Evolutionary conservation across 805 yeast genomes (phyloP).

Genomic region (Lachancea quebecensis): DNA sequence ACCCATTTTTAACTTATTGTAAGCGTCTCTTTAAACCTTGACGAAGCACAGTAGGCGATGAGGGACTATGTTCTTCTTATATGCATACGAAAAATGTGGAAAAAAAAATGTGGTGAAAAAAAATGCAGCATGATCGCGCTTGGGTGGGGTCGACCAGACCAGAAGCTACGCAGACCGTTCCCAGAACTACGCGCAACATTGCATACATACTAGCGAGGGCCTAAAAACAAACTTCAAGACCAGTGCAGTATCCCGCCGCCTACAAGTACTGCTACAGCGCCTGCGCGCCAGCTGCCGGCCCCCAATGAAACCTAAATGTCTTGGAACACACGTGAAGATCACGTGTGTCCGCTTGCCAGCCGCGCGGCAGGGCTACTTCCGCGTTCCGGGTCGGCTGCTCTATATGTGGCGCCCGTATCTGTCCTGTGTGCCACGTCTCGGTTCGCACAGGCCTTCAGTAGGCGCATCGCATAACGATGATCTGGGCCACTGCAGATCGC

Average conservation of each 20-base stretch:
- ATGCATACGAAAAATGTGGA: too few relatives aligned
- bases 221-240: not conserved
- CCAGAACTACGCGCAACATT: not conserved
- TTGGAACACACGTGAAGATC: too few relatives aligned
- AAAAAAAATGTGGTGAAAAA: not conserved
- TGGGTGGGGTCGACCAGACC: constrained; percentile 3
- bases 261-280: too few relatives aligned
- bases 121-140: not conserved
- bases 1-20: constrained; percentile 57
- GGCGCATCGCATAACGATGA: not conserved
- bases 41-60: not conserved
- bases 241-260: too few relatives aligned
- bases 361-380: not conserved
- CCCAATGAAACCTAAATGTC: too few relatives aligned
- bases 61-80: too few relatives aligned
- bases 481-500: too few relatives aligned
- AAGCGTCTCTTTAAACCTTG: not conserved
- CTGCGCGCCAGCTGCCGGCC: too few relatives aligned
- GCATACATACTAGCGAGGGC: too few relatives aligned
- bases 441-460: constrained; percentile 5
- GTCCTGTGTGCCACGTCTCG: constrained; percentile 6
- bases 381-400: not conserved
- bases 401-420: constrained; percentile 8
- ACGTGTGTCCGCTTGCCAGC: not conserved
- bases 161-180: not conserved